Evolutionary conservation across 176 grass and related monocot genomes (phyloP), one percentile per base, ranked within the genome.

Genomic region (Oryza meyeriana): DNA sequence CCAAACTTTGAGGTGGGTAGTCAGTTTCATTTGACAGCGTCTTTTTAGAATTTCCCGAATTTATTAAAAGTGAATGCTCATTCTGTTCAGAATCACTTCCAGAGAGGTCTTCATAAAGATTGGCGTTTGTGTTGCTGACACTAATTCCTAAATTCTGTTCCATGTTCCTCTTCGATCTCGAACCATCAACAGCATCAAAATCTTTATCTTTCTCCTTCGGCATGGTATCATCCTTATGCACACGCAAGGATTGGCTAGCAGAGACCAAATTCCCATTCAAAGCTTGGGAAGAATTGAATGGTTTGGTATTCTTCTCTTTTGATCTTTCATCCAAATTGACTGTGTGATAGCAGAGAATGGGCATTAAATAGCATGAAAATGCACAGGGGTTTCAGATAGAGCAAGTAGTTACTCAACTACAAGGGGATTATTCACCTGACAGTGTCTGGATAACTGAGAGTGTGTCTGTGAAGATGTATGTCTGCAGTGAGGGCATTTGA

Each of bases 401-500:
- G 62, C 61, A 86, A 81, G 8, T 67, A 62, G 47, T 14, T 27
- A 86, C 18, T 62, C 41, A 16, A 61, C 0, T 17, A 34, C 26
- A 83, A 59, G 28, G 45, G 26, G 29, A 24, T 24, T 39, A 44
- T 74, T 17, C 74, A 99, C 96, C 93, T 90, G 93, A 99, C 61
- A 99, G 79, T 71, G 93, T 86, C 68, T 99, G 96, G 66, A 95
- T 88, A 71, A 90, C 92, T 55, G 93, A 94, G 68, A 99, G 91
- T 32, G 96, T 88, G 61, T 99, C 93, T 17, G 84, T 50, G 89
- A 99, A 99, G 63, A 95, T 86, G 42, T 99, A 95, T 77, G 93
- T 94, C 96, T 99, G 85, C 66, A 92, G 91, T 34, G 35, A 84
- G 79, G 31, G 34, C 34, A 81, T 61, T 63, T 64, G 39, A 32